Evolutionary conservation across 2,329 filamentous ascomycete genomes (phyloP).

Genomic region (Podosphaera fusca): DNA sequence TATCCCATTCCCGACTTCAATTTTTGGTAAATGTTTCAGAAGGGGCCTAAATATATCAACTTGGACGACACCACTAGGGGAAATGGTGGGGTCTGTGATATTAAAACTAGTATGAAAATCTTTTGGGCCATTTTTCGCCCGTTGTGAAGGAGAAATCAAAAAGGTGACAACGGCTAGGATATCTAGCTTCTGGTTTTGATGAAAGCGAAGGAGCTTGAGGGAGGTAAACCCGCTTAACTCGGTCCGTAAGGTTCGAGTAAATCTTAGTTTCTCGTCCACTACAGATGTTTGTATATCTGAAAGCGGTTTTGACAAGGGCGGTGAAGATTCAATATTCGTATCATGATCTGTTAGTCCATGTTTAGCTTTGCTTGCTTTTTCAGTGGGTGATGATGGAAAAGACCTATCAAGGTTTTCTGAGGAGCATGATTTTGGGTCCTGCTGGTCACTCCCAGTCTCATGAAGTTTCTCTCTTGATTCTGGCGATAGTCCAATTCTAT

Average conservation of each 20-base stretch:
- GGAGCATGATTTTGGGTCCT: background rate
- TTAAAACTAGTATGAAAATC: slow-evolving; percentile 36
- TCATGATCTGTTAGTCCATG: slow-evolving; percentile 10
- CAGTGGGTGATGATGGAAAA: background rate
- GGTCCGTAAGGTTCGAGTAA: slow-evolving; percentile 12
- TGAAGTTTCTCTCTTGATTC: background rate
- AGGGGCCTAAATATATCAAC: slow-evolving; percentile 36
- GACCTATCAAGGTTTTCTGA: background rate
- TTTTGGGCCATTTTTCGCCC: slow-evolving; percentile 32
- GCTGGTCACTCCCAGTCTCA: background rate
- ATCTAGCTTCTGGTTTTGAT: slow-evolving; percentile 26
- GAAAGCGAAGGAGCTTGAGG: slow-evolving; percentile 27
- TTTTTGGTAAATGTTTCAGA: slow-evolving; percentile 29
- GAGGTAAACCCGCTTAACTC: slow-evolving; percentile 28
- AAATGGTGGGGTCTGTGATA: slow-evolving; percentile 31
- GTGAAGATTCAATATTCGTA: slow-evolving; percentile 13
- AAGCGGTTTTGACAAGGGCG: slow-evolving; percentile 11
- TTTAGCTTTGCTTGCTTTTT: background rate
- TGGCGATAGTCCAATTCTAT: background rate
- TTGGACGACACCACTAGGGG: slow-evolving; percentile 26
- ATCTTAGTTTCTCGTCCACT: slow-evolving; percentile 10
- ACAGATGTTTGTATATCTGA: slow-evolving; percentile 7
- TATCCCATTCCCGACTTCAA: slow-evolving; percentile 32
- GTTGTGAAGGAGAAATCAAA: slow-evolving; percentile 25
- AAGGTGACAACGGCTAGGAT: slow-evolving; percentile 31